These are phyloP conservation scores for Cruciata laevipes DNA, from an alignment of 257 asterid species.

Conservation along the genomic window DNA sequence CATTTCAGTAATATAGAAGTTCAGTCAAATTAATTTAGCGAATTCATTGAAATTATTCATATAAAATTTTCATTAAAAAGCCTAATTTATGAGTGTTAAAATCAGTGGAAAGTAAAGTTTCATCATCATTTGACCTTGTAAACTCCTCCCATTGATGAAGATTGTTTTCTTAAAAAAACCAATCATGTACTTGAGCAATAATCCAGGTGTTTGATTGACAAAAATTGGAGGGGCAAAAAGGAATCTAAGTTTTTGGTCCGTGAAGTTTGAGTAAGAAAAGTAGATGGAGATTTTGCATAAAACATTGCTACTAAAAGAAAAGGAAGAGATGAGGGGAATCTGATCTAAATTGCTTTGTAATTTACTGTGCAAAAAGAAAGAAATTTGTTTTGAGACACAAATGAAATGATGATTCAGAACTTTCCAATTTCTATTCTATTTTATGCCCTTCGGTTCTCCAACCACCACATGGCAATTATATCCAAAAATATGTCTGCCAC, in stretches of 20 bases:
- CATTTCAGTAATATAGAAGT: too few species aligned
- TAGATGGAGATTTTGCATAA: slow-evolving; percentile 8
- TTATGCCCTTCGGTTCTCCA: slow-evolving; percentile 26
- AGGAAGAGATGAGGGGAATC: slow-evolving; percentile 36
- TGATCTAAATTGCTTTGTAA: slow-evolving; percentile 28
- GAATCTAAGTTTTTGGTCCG: neutral
- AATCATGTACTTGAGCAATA: neutral
- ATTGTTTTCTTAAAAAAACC: neutral
- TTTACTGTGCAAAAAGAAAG: slow-evolving; percentile 5
- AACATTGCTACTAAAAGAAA: slow-evolving; percentile 7
- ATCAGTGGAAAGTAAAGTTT: neutral
- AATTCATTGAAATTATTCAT: too few species aligned
- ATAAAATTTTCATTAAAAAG: too few species aligned
- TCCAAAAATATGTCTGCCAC: slow-evolving; percentile 72
- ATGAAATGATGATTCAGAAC: slow-evolving; percentile 16
- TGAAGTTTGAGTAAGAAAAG: neutral
- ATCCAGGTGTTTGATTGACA: neutral
- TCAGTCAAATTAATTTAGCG: too few species aligned
- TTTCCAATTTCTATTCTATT: slow-evolving; percentile 15
- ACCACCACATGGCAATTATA: slow-evolving; percentile 48
- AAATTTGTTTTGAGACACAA: slow-evolving; percentile 4
- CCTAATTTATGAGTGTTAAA: too few species aligned
- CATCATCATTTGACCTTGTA: slow-evolving; percentile 6
- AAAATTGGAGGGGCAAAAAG: neutral
- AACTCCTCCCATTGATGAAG: neutral